Evolutionary conservation across 352 stramenopile genomes (phyloP), one percentile per base, ranked within the genome.

Genomic region (Thalassiosira hispida): DNA sequence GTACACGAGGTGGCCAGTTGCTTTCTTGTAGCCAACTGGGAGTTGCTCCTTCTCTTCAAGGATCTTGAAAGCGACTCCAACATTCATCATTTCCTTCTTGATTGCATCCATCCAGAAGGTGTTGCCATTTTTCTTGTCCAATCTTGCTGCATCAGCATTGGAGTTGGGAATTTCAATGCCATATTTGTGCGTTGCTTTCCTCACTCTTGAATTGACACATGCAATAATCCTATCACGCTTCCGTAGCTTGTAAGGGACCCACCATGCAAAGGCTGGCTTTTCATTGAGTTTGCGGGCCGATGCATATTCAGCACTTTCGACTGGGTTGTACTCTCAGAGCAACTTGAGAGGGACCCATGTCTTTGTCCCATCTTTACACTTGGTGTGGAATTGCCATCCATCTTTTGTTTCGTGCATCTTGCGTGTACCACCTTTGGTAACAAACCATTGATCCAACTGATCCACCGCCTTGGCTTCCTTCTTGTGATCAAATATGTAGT

Each of bases 131-230:
- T 74, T 38, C 29, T 18, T 22, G 29, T 87, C 82, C n/a, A 89
- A 47, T 22, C 68, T 35, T n/a, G 72, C 6, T 3, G 73, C 78
- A 29, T 83, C 7, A 33, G 53, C 1, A 23, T 80, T 27, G 51
- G 65, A 66, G 0, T 35, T 20, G 1, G 79, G 83, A 16, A 90
- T 25, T 49, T 84, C 33, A 29, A 87, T 75, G 0, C 83, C 79
- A 73, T 72, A 89, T 29, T 90, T 87, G 49, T 86, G 73, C 0
- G 55, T 79, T 0, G 23, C 66, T 33, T 79, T 81, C 23, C 20
- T 16, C 11, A 73, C 62, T 33, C 68, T 0, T 2, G 46, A 51
- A 8, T 84, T 86, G 0, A 89, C 66, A 8, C 49, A 56, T 0
- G 4, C 5, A 33, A 85, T 52, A 6, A 87, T 73, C 9, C n/a